A percentile compares a stretch with the other conserved stretches of the same genome.
Conservation (phyloP, 192 early-diverging fungal genomes). For the Mortierella alpina region DNA sequence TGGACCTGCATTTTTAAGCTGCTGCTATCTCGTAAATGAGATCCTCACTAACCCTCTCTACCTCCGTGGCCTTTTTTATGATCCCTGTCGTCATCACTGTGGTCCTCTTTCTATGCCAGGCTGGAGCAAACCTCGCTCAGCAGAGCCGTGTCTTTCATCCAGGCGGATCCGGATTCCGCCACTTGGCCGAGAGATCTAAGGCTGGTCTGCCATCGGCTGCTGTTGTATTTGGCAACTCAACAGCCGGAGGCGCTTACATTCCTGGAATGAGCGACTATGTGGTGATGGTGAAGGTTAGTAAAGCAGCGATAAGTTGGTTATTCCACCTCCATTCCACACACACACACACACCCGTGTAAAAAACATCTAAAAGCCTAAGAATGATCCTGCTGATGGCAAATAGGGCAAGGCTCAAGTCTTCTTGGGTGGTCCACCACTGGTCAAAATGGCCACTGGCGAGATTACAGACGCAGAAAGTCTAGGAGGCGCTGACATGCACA, state of each 20-base stretch:
- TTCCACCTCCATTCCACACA: not conserved
- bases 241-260: conserved; percentile 74
- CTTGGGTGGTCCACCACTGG: conserved; percentile 74
- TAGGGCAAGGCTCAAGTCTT: conserved; percentile 71
- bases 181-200: conserved; percentile 69
- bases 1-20: not conserved
- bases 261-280: conserved; percentile 75
- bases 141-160: conserved; percentile 73
- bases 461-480: conserved; percentile 71
- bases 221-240: conserved; percentile 73
- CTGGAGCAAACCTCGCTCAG: conserved; percentile 74
- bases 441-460: conserved; percentile 77
- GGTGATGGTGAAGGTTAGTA: conserved; percentile 74
- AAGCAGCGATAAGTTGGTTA: not conserved
- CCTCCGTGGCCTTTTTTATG: too few relatives aligned
- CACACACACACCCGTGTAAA: not conserved
- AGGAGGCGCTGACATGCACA: conserved; percentile 78
- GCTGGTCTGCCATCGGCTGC: conserved; percentile 65
- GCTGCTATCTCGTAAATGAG: not conserved
- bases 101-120: conserved; percentile 33
- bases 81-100: not conserved
- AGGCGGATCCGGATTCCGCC: conserved; percentile 70
- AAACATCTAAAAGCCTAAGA: not conserved
- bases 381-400: not conserved
- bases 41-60: too few relatives aligned